These are phyloP conservation scores for Penicillium polonicum DNA, from an alignment of 2,329 filamentous ascomycete species.

Conservation along the genomic window DNA sequence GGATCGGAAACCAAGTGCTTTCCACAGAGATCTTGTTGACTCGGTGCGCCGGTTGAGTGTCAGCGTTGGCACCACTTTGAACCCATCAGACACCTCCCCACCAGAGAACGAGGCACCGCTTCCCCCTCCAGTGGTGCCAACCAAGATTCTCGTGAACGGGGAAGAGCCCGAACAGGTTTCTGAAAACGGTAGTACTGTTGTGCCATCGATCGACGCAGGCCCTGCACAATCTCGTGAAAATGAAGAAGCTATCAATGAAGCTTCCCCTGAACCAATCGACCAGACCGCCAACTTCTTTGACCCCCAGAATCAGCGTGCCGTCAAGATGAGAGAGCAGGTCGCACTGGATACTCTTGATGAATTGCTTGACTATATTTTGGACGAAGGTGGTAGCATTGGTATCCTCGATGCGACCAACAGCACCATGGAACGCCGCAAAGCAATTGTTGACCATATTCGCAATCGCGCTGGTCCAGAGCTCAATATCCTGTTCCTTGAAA, in stretches of 20 bases:
- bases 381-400: slow-evolving; percentile 80
- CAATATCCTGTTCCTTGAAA: slow-evolving; percentile 93
- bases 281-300: slow-evolving; percentile 95
- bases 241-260: slow-evolving; percentile 25
- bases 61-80: slow-evolving; percentile 32
- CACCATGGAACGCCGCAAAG: slow-evolving; percentile 78
- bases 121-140: slow-evolving; percentile 43
- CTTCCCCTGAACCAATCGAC: slow-evolving; percentile 61
- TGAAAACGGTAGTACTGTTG: slow-evolving; percentile 25
- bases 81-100: slow-evolving; percentile 26
- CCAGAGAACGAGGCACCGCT: slow-evolving; percentile 32
- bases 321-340: slow-evolving; percentile 83
- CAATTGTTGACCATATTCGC: slow-evolving; percentile 80
- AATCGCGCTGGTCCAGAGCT: slow-evolving; percentile 77
- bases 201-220: slow-evolving; percentile 27
- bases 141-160: slow-evolving; percentile 61
- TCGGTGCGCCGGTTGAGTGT: slow-evolving; percentile 46
- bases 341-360: slow-evolving; percentile 92
- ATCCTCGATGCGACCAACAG: slow-evolving; percentile 98
- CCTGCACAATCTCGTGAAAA: slow-evolving; percentile 16
- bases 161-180: slow-evolving; percentile 40
- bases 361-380: slow-evolving; percentile 81
- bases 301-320: slow-evolving; percentile 77
- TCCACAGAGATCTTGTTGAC: slow-evolving; percentile 45
- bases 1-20: slow-evolving; percentile 24